phyloP scores from a whole-genome alignment of 257 asterid genomes.

The Parsonsia alboflavescens region DNA sequence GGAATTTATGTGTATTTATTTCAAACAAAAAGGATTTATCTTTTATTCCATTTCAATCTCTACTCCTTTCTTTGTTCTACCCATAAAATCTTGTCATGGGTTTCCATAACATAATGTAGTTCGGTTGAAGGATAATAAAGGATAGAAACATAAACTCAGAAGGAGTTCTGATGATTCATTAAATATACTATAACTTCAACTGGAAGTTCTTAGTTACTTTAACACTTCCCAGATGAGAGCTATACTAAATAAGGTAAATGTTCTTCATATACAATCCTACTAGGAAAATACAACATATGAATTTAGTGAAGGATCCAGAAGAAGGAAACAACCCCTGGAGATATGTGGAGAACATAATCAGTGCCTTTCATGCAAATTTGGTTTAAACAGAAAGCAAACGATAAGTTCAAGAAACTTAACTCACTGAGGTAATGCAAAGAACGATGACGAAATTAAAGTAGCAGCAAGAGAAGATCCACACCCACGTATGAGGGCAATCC shows the following conservation, averaged over 20 bases:
- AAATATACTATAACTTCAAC: no score
- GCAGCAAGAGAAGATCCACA: neutral
- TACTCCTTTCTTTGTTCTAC: no score
- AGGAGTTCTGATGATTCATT: no score
- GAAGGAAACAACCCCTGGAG: neutral
- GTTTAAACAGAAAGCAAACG: neutral
- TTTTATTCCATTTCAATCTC: no score
- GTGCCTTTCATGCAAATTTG: neutral
- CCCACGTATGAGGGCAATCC: no score
- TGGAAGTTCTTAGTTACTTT: no score
- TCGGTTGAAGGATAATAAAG: no score
- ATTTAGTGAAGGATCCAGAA: neutral
- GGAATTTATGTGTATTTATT: no score
- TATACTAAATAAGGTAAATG: neutral
- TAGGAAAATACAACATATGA: neutral
- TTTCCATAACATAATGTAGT: no score
- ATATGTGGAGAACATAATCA: neutral
- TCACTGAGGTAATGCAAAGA: neutral
- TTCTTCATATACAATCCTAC: neutral
- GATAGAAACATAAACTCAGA: no score
- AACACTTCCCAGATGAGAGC: neutral
- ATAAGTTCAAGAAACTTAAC: neutral
- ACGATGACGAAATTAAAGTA: neutral
- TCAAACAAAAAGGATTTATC: no score
- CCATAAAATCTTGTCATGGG: no score